phyloP scores from a whole-genome alignment of 2,329 filamentous ascomycete species.

The Diaporthe destruens region DNA sequence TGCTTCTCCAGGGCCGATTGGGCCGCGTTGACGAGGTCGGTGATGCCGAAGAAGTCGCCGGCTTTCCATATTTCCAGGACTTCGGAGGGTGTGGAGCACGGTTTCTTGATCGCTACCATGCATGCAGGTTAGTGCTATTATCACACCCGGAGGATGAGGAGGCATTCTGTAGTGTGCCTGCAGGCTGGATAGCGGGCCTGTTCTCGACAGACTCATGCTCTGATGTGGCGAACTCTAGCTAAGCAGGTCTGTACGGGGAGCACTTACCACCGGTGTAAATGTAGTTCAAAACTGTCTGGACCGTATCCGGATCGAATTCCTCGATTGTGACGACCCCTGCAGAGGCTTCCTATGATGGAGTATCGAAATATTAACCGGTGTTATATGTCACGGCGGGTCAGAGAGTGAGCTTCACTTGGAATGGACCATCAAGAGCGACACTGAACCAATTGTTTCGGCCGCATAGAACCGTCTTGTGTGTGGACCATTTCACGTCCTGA shows the following conservation, averaged over 20 bases:
- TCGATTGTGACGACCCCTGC: background rate
- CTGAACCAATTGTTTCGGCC: background rate
- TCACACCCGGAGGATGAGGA: no score
- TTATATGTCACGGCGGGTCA: no score
- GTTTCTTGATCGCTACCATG: no score
- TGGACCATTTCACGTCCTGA: background rate
- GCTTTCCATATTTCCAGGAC: background rate
- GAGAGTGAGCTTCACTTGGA: background rate
- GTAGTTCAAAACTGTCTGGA: background rate
- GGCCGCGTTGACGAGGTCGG: background rate
- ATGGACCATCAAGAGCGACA: background rate
- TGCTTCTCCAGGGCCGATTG: background rate
- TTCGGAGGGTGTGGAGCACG: background rate
- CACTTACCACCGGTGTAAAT: background rate
- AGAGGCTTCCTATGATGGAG: background rate
- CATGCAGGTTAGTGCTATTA: no score
- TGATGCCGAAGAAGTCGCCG: background rate
- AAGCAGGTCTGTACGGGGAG: no score
- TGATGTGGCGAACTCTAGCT: no score
- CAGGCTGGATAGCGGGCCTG: no score
- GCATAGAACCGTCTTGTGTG: background rate
- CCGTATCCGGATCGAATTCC: background rate
- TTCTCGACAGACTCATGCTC: no score
- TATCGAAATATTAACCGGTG: accelerated
- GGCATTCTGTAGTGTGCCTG: no score